Evolutionary conservation across 768 basidiomycete genomes (phyloP).

Genomic region (Tricholoma sp.): DNA sequence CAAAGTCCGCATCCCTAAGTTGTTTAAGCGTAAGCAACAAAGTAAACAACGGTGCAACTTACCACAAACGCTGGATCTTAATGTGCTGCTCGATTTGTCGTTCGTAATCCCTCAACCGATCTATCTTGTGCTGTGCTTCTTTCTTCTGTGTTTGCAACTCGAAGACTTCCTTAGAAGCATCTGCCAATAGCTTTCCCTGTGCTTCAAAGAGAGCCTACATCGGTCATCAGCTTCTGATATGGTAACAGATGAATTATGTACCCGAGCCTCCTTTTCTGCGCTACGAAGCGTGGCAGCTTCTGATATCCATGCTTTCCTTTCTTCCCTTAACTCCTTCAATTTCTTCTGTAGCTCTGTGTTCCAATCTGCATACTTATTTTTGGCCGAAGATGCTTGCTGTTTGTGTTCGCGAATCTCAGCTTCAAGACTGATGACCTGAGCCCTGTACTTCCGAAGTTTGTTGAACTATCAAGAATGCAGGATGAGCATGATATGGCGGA

Average conservation of each 20-base stretch:
- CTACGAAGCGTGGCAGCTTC: conserved; percentile 67
- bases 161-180: conserved; percentile 67
- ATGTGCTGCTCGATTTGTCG: conserved; percentile 79
- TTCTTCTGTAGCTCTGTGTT: conserved; percentile 77
- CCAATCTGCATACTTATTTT: conserved; percentile 81
- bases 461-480: conserved; percentile 51
- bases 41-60: conserved; percentile 17
- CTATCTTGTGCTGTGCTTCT: conserved; percentile 77
- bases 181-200: conserved; percentile 62
- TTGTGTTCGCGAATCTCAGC: conserved; percentile 69
- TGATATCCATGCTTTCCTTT: conserved; percentile 70
- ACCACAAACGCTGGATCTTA: conserved; percentile 77
- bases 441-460: conserved; percentile 72
- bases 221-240: neutral
- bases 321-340: conserved; percentile 67
- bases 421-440: conserved; percentile 61
- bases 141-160: conserved; percentile 70
- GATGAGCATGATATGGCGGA: neutral
- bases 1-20: conserved; percentile 69
- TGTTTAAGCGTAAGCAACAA: neutral
- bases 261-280: conserved; percentile 67
- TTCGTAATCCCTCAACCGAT: conserved; percentile 80
- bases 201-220: conserved; percentile 61
- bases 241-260: conserved; percentile 20
- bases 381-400: conserved; percentile 63